Percentiles rank a stretch among this genome's conserved stretches.
Evolutionary conservation across 352 stramenopile genomes (phyloP).

Genomic region (Phytophthora brassicae): DNA sequence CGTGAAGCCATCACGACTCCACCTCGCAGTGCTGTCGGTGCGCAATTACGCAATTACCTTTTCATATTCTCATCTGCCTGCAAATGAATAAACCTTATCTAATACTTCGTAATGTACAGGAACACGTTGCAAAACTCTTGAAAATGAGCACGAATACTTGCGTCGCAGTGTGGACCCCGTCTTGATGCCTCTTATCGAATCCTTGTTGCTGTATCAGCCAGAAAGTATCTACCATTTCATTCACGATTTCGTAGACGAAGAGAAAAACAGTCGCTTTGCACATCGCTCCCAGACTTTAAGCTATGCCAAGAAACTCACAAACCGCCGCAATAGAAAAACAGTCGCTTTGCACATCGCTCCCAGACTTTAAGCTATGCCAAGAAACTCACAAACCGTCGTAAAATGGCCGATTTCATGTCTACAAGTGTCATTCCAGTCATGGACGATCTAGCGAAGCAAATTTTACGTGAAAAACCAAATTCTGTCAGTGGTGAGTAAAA

Average conservation of each 20-base stretch:
- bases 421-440: constrained; percentile 84
- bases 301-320: constrained; percentile 73
- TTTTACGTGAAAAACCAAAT: constrained; percentile 68
- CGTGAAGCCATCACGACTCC: constrained; percentile 34
- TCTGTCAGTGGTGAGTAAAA: constrained; percentile 54
- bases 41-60: too few relatives aligned
- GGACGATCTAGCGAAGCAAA: constrained; percentile 81
- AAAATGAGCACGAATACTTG: constrained; percentile 82
- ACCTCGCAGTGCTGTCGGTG: constrained; percentile 20
- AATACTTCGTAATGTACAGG: not conserved
- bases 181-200: constrained; percentile 83
- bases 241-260: constrained; percentile 72
- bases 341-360: constrained; percentile 37
- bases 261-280: constrained; percentile 46
- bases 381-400: constrained; percentile 67
- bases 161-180: constrained; percentile 74
- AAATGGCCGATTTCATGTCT: constrained; percentile 87
- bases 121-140: constrained; percentile 31
- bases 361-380: constrained; percentile 53
- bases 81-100: too few relatives aligned
- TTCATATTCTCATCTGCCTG: too few relatives aligned
- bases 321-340: constrained; percentile 51
- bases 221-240: constrained; percentile 85
- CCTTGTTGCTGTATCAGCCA: constrained; percentile 76
- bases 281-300: constrained; percentile 27